Percentiles rank a stretch among this genome's conserved stretches.
Conservation (phyloP, 352 stramenopile genomes). For the Pythium aristosporum region DNA sequence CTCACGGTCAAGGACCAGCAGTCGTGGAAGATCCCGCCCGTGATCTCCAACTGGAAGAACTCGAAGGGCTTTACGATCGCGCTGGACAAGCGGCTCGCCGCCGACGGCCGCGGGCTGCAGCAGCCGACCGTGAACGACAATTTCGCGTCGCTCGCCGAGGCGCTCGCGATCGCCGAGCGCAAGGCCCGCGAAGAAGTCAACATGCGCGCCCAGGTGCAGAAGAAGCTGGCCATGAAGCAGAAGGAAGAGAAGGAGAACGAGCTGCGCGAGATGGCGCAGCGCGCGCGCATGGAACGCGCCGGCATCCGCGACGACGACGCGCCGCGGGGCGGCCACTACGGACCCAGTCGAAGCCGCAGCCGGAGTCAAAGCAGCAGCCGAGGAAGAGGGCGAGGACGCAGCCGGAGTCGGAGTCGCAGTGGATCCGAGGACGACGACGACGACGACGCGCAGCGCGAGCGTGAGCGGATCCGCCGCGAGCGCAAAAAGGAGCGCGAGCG, state of each 20-base stretch:
- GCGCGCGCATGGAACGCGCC: constrained; percentile 92
- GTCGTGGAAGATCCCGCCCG: constrained; percentile 99
- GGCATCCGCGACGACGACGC: constrained; percentile 51
- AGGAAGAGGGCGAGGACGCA: constrained; percentile 12
- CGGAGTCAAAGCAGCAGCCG: constrained; percentile 22
- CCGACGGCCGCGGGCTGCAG: constrained; percentile 95
- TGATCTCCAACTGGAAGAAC: constrained; percentile 99
- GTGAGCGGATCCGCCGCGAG: constrained; percentile 86
- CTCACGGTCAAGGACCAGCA: constrained; percentile 93
- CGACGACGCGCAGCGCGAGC: constrained; percentile 47
- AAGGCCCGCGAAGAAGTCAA: constrained; percentile 97
- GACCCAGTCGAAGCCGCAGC: constrained; percentile 15
- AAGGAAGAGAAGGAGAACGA: constrained; percentile 96
- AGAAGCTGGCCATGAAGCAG: constrained; percentile 89
- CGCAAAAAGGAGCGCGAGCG: constrained; percentile 94
- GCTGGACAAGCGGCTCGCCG: constrained; percentile 98
- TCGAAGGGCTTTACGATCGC: constrained; percentile 98
- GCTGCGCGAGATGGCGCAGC: constrained; percentile 92
- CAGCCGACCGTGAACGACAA: constrained; percentile 98
- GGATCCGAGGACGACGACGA: constrained; percentile 39
- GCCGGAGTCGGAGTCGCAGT: constrained; percentile 10
- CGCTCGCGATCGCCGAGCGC: constrained; percentile 96
- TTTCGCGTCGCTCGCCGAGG: constrained; percentile 97
- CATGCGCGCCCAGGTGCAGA: constrained; percentile 89
- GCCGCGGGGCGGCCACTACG: constrained; percentile 17